Percentiles rank a stretch among this genome's conserved stretches.
Conservation (phyloP, 352 stramenopile genomes). For the Globisporangium heterothallicum region DNA sequence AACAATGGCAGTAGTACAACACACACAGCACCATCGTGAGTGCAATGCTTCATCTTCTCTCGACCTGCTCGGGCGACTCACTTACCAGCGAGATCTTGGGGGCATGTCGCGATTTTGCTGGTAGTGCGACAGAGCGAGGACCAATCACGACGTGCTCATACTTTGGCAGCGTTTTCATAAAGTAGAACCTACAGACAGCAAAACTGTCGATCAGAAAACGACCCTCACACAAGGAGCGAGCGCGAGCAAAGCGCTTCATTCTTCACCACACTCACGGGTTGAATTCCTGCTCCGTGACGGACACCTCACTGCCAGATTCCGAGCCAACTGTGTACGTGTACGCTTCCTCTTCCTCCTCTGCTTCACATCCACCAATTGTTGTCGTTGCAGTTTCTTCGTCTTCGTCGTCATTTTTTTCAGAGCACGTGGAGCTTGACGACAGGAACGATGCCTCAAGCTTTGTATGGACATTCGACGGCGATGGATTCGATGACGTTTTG, state of each 20-base stretch:
- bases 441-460: slow-evolving; percentile 30
- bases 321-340: slow-evolving; percentile 3
- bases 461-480: slow-evolving; percentile 22
- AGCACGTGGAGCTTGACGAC: slow-evolving; percentile 12
- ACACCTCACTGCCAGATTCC: slow-evolving; percentile 25
- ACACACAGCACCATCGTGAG: neutral
- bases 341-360: slow-evolving; percentile 23
- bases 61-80: neutral
- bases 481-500: slow-evolving; percentile 30
- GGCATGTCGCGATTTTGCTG: slow-evolving; percentile 39
- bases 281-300: slow-evolving; percentile 52
- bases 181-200: slow-evolving; percentile 57
- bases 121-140: slow-evolving; percentile 47
- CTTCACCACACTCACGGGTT: slow-evolving; percentile 52
- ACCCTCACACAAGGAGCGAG: too few species aligned
- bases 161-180: slow-evolving; percentile 82
- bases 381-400: slow-evolving; percentile 12
- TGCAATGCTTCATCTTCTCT: neutral
- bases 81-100: slow-evolving; percentile 70
- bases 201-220: too few species aligned
- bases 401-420: slow-evolving; percentile 23
- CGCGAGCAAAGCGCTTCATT: neutral
- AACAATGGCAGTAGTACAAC: neutral
- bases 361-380: slow-evolving; percentile 10
- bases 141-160: slow-evolving; percentile 67